Conservation (phyloP, 2,329 filamentous ascomycete species). For the Biscogniauxia mediterranea region DNA sequence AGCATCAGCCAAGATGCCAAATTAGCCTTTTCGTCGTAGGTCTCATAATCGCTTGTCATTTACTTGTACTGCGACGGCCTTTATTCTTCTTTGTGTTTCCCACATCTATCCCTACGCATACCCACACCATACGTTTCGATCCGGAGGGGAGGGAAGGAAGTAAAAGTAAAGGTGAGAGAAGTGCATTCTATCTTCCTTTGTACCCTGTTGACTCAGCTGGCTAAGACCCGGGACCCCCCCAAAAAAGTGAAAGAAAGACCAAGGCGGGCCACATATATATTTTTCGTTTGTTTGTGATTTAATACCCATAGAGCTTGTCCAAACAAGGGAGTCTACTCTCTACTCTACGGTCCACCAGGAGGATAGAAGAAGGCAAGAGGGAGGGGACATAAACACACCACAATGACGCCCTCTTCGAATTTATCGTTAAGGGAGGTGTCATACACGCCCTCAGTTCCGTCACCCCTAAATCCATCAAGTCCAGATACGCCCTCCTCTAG, state of each 20-base stretch:
- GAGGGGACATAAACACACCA: background rate
- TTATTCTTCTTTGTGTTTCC: background rate
- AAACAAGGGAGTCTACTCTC: background rate
- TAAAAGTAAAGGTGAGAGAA: background rate
- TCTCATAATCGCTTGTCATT: background rate
- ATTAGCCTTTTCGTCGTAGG: background rate
- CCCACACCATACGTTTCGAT: background rate
- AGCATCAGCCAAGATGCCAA: background rate
- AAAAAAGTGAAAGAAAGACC: background rate
- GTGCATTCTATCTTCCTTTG: background rate
- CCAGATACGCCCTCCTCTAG: slow-evolving; percentile 5
- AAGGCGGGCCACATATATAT: background rate
- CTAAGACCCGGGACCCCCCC: background rate
- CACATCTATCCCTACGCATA: too few relatives aligned
- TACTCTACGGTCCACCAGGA: background rate
- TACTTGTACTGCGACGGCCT: background rate
- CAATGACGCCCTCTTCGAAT: background rate
- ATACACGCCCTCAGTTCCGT: slow-evolving; percentile 18
- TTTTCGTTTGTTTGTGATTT: background rate
- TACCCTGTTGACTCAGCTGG: background rate
- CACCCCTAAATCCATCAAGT: slow-evolving; percentile 23
- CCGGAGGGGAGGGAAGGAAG: background rate
- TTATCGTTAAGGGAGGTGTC: slow-evolving; percentile 9
- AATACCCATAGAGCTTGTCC: background rate
- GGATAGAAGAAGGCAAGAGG: background rate